These are phyloP conservation scores for Sarocladium strictum DNA, from an alignment of 2,329 filamentous ascomycete genomes.

Conservation along the genomic window DNA sequence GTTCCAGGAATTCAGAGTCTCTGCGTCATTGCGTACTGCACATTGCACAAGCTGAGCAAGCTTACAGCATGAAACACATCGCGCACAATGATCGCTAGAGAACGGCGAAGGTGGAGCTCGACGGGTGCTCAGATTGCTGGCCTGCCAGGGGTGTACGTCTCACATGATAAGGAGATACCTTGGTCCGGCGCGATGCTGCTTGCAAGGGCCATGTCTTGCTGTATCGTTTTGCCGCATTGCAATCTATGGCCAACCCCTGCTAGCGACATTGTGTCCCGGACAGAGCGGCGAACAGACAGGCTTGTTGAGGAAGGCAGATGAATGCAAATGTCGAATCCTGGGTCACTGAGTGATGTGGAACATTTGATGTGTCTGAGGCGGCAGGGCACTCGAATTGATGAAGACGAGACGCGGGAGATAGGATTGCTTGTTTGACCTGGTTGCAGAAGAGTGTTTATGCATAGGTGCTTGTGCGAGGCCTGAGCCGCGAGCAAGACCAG, in stretches of 20 bases:
- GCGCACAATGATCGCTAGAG: conserved; percentile 3
- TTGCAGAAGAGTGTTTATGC: background rate
- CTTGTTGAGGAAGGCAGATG: background rate
- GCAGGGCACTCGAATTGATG: background rate
- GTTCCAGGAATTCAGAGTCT: background rate
- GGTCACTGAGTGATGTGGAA: background rate
- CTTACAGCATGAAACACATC: background rate
- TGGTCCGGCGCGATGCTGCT: background rate
- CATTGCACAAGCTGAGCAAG: background rate
- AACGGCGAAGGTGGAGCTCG: background rate
- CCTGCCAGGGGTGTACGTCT: conserved; percentile 1
- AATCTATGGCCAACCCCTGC: conserved; percentile 3
- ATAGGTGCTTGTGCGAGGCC: background rate
- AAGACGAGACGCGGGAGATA: background rate
- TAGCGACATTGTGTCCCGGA: background rate
- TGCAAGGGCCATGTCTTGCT: background rate
- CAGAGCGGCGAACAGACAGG: background rate
- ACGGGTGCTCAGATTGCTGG: background rate
- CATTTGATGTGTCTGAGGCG: background rate
- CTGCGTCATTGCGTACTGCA: background rate
- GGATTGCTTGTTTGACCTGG: no score
- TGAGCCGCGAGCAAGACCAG: background rate
- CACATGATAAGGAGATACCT: background rate
- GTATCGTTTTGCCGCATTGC: background rate
- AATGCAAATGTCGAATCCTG: conserved; percentile 4